A percentile compares a stretch with the other conserved stretches of the same genome.
Evolutionary conservation across 768 basidiomycete species (phyloP).

Genomic region (Tremella fuciformis): DNA sequence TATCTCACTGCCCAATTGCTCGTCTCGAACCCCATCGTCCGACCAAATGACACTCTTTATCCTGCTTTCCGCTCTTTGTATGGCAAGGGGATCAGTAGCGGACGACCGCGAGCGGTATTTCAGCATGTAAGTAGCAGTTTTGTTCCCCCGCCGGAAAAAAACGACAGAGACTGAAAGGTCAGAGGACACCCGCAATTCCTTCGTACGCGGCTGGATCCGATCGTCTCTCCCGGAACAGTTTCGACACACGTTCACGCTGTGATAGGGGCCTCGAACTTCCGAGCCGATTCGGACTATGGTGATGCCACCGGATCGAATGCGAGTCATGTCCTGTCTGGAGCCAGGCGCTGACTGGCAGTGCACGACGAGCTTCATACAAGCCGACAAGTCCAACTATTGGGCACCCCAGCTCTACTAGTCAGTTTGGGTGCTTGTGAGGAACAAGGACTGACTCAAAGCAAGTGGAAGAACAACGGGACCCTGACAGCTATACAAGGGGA

Average conservation of each 20-base stretch:
- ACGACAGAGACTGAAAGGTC: not conserved
- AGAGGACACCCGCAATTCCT: constrained; percentile 15
- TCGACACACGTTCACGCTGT: constrained; percentile 44
- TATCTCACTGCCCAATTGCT: no score
- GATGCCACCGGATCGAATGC: constrained; percentile 2
- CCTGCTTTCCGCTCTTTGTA: no score
- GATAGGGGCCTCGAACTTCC: constrained; percentile 35
- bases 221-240: constrained; percentile 42
- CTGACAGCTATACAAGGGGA: constrained; percentile 22
- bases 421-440: not conserved
- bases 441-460: constrained; percentile 11
- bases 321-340: not conserved
- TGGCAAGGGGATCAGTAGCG: no score
- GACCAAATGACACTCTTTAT: no score
- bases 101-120: no score
- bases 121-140: not conserved
- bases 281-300: constrained; percentile 9
- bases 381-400: constrained; percentile 34
- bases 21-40: no score
- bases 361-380: constrained; percentile 24
- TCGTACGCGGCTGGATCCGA: constrained; percentile 38
- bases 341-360: constrained; percentile 14
- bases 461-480: constrained; percentile 25
- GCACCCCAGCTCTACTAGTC: constrained; percentile 32
- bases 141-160: not conserved